These are phyloP conservation scores for Amanita phalloides DNA, from an alignment of 768 basidiomycete genomes.

Conservation along the genomic window DNA sequence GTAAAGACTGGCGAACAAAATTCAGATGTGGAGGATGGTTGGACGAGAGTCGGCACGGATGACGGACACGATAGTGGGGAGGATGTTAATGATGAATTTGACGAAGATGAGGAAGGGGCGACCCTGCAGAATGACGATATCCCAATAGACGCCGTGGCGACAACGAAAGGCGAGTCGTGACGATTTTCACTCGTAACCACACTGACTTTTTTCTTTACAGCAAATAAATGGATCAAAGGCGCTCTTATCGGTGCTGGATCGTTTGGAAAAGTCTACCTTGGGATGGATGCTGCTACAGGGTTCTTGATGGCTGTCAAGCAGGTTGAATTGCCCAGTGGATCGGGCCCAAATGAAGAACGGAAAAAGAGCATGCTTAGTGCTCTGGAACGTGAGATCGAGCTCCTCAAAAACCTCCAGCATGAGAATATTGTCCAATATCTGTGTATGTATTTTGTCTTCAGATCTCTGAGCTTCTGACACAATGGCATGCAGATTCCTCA, in stretches of 20 bases:
- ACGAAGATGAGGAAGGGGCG: conserved; percentile 20
- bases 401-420: conserved; percentile 87
- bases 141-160: conserved; percentile 37
- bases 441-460: conserved; percentile 40
- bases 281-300: conserved; percentile 87
- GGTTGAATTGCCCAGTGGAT: conserved; percentile 82
- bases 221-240: conserved; percentile 95
- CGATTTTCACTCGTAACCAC: not conserved
- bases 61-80: conserved; percentile 27
- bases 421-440: conserved; percentile 98
- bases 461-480: not conserved
- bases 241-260: conserved; percentile 93
- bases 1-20: not conserved
- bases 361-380: conserved; percentile 91
- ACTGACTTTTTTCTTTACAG: conserved; percentile 22
- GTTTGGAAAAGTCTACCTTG: conserved; percentile 91
- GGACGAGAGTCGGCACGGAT: conserved; percentile 59
- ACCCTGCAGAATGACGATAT: conserved; percentile 27
- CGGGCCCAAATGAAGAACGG: conserved; percentile 80
- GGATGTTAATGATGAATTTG: conserved; percentile 21
- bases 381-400: conserved; percentile 87
- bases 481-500: conserved; percentile 65
- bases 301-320: conserved; percentile 97
- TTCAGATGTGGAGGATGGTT: conserved; percentile 22
- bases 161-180: conserved; percentile 38